These are phyloP conservation scores for Moricandia moricandioides DNA, from an alignment of 345 rosid species.

Conservation along the genomic window DNA sequence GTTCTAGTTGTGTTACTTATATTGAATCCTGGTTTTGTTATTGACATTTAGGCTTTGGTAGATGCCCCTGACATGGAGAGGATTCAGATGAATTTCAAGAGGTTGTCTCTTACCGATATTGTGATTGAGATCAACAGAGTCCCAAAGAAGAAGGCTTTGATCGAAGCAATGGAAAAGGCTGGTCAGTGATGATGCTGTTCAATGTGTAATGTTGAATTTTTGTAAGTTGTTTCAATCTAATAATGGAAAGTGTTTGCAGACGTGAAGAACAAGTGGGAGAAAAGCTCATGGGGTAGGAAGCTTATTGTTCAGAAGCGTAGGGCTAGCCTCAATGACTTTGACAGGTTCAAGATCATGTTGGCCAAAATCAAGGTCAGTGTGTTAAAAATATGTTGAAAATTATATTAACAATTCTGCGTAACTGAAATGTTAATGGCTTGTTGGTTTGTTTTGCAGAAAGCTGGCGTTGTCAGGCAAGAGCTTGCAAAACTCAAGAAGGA, in stretches of 20 bases:
- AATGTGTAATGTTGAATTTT: neutral
- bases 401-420: too few species aligned
- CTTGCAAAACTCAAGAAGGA: slow-evolving; percentile 54
- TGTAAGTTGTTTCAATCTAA: neutral
- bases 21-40: neutral
- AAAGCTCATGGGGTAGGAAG: slow-evolving; percentile 80
- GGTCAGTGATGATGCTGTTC: slow-evolving; percentile 44
- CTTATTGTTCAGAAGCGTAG: slow-evolving; percentile 67
- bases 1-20: neutral
- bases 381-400: too few species aligned
- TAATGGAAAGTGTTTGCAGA: slow-evolving; percentile 30
- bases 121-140: slow-evolving; percentile 75
- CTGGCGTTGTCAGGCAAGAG: slow-evolving; percentile 55
- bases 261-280: slow-evolving; percentile 83
- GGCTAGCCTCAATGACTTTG: slow-evolving; percentile 74
- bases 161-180: slow-evolving; percentile 92
- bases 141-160: slow-evolving; percentile 75
- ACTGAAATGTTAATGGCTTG: neutral
- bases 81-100: slow-evolving; percentile 90
- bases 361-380: slow-evolving; percentile 73
- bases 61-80: slow-evolving; percentile 96
- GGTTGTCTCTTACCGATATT: slow-evolving; percentile 83
- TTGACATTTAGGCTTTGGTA: slow-evolving; percentile 63
- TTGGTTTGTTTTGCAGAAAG: slow-evolving; percentile 38
- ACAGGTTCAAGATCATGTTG: slow-evolving; percentile 81